phyloP scores from a whole-genome alignment of 495 filamentous ascomycete species.

The Tuber aestivum region DNA sequence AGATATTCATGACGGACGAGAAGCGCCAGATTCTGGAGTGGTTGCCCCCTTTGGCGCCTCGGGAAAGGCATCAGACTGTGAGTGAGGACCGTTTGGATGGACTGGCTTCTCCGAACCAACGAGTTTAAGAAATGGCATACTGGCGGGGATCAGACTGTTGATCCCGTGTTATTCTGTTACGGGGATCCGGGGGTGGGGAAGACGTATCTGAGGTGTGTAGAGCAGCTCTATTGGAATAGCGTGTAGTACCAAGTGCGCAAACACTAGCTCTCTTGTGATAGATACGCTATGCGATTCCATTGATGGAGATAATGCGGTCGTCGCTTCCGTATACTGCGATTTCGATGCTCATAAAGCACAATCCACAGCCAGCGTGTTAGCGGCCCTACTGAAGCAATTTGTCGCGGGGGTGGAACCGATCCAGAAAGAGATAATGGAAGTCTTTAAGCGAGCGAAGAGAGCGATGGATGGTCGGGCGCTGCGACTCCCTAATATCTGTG shows the following conservation, averaged over 20 bases:
- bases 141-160: background rate
- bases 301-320: background rate
- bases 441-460: background rate
- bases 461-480: background rate
- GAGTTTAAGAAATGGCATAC: background rate
- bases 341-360: background rate
- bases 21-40: background rate
- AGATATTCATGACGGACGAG: background rate
- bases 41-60: background rate
- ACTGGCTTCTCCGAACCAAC: background rate
- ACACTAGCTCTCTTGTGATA: too few relatives aligned
- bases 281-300: too few relatives aligned
- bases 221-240: background rate
- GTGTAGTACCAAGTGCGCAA: background rate
- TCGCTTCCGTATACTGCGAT: background rate
- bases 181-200: background rate
- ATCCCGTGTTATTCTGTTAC: background rate
- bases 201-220: background rate
- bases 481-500: background rate
- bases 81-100: background rate
- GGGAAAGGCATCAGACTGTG: background rate
- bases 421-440: background rate
- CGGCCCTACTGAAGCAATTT: background rate
- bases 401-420: background rate
- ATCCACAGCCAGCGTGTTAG: background rate